Evolutionary conservation across 176 grass and related monocot genomes (phyloP).

Genomic region (Oryza brachyantha): DNA sequence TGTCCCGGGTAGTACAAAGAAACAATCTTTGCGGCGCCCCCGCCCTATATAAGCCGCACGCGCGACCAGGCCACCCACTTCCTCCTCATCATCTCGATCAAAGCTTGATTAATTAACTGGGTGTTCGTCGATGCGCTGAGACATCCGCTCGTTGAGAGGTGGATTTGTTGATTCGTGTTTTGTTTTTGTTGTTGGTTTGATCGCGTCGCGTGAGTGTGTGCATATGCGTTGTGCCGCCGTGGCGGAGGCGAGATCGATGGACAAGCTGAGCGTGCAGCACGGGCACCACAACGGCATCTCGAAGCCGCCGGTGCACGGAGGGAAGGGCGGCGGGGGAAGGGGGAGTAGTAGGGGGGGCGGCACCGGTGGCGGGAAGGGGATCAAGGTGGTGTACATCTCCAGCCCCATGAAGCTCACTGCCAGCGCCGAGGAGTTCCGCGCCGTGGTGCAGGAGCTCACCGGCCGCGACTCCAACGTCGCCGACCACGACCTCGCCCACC

Average conservation of each 20-base stretch:
- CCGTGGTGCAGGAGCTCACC: slow-evolving; percentile 74
- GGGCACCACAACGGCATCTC: slow-evolving; percentile 35
- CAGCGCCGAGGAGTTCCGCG: slow-evolving; percentile 75
- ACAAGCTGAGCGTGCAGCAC: slow-evolving; percentile 47
- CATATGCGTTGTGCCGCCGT: no score
- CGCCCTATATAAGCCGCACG: slow-evolving; percentile 35
- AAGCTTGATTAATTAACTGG: neutral
- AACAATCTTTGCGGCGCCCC: slow-evolving; percentile 10
- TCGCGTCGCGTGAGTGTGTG: neutral
- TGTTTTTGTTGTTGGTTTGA: neutral
- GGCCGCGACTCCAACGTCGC: slow-evolving; percentile 69
- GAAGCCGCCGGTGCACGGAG: slow-evolving; percentile 38
- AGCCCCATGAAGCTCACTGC: slow-evolving; percentile 72
- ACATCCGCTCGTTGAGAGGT: neutral
- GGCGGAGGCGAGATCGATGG: slow-evolving; percentile 24
- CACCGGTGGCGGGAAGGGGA: slow-evolving; percentile 20
- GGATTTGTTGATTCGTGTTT: neutral
- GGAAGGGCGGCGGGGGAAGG: slow-evolving; percentile 12
- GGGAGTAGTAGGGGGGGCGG: neutral
- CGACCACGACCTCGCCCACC: slow-evolving; percentile 31
- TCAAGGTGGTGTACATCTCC: slow-evolving; percentile 86
- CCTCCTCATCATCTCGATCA: neutral
- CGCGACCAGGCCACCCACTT: neutral
- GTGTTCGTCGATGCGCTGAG: neutral
- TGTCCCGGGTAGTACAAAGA: neutral